These are phyloP conservation scores for Ceratopteris richardii DNA, from an alignment of 75 land plant genomes.

Conservation along the genomic window DNA sequence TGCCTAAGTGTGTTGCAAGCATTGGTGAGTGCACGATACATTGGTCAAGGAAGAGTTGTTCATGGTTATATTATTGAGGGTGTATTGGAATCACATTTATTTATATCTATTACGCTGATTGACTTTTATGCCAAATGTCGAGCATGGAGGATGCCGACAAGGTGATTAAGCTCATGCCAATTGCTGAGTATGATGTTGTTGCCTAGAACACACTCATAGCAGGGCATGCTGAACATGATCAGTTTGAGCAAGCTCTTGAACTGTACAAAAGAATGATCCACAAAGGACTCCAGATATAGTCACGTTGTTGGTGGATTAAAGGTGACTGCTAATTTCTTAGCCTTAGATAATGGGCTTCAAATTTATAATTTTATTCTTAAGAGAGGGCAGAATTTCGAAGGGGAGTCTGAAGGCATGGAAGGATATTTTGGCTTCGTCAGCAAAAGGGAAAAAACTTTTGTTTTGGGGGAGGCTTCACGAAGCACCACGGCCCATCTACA, in stretches of 20 bases:
- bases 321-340: slow-evolving; percentile 24
- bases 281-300: slow-evolving; percentile 20
- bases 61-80: not conserved
- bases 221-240: not conserved
- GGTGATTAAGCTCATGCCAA: slow-evolving; percentile 16
- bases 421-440: too few relatives aligned
- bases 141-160: not conserved
- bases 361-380: too few relatives aligned
- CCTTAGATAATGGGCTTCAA: slow-evolving; percentile 21
- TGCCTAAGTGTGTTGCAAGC: slow-evolving; percentile 2
- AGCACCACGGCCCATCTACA: too few relatives aligned
- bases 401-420: too few relatives aligned
- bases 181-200: slow-evolving; percentile 5
- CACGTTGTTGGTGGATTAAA: slow-evolving; percentile 45
- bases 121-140: slow-evolving; percentile 12
- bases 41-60: slow-evolving; percentile 2
- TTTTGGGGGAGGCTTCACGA: too few relatives aligned
- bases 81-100: not conserved
- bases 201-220: not conserved
- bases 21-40: not conserved
- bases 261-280: slow-evolving; percentile 1
- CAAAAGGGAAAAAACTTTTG: too few relatives aligned
- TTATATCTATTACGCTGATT: not conserved
- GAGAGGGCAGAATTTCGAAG: too few relatives aligned
- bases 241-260: slow-evolving; percentile 1